Evolutionary conservation across 192 early-diverging fungal species (phyloP), one percentile per base, ranked within the genome.

Genomic region (Gryganskiella cystojenkinii): DNA sequence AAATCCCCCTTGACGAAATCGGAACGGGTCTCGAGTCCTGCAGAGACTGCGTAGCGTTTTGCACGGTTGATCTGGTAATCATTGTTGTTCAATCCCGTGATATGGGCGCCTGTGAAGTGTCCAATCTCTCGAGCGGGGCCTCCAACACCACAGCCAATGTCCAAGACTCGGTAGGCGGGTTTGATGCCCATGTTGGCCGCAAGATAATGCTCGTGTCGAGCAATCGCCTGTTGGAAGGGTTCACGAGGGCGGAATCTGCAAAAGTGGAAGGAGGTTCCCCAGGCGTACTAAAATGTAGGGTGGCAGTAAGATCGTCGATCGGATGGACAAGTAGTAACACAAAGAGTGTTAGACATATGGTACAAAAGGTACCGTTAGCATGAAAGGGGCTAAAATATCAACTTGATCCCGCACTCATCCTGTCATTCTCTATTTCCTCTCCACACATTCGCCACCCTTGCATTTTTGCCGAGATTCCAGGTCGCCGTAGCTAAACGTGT

Each of bases 111-210:
- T 27, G 90, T 88, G 68, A 93, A 89, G 63, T 91, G 86, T 24
- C 92, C 87, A 70, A 95, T 92, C 71, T 97, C 93, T 27, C 95
- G 90, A 14, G 94, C 84, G 2, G 95, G 95, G 8, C 95, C 95
- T 56, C 94, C 95, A n/a, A 97, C 95, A 68, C 95, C 95, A 67
- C 95, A 97, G 19, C 95, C 95, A 52, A 95, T 92, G 83, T 97
- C 92, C 35, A 97, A 76, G 28, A 91, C 90, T 64, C 82, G 85
- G 85, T 88, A 85, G 27, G 86, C 91, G 14, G 80, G 53, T 49
- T 83, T 80, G 42, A 96, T 84, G 11, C 83, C 87, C 2, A 92
- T 86, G 33, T 87, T 80, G n/a, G 90, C 71, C 14, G 93, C 91
- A 49, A 97, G 81, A 62, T 82, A 90, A 76, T 91, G 89, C 81